Base-by-base conservation (phyloP, 768 basidiomycete species). In the Suillus paluster region DNA sequence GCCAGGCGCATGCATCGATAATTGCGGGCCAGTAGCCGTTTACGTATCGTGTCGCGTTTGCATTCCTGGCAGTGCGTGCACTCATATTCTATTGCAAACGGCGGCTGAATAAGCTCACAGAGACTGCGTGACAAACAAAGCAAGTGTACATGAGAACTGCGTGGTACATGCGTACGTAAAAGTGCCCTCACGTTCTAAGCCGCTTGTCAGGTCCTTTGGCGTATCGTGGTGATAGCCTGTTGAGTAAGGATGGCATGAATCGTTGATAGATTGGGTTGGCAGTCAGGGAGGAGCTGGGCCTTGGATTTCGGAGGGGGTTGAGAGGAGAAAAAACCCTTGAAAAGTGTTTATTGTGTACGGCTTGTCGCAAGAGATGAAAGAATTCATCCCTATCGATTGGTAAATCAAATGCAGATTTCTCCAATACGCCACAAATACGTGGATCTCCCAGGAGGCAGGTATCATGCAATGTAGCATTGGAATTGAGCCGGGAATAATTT, bases 271-370 rank as follows among this genome's bases (percentile, higher is more conserved):
- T 57, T 23, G 63, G 64, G 60, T 73, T 62, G 25, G 52, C 11
- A 41, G 65, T 64, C n/a, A 76, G 41, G 34, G 52, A 50, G 19
- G 44, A 30, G 27, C 62, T 57, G 57, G 64, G 53, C 2, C 58
- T n/a, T 8, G 67, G 21, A 4, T 63, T 23, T 53, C 71, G 75
- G 39, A 75, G 73, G 39, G 75, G 74, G 59, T 56, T 75, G 61
- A 75, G 39, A 21, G 74, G 74, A 63, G 75, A 76, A 57, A 70
- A 42, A 23, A 75, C 36, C 66, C 64, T 73, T 1, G 75, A 58
- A 11, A 75, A 61, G 46, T 72, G 23, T 48, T 66, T 71, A 45
- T 73, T 76, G 44, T 63, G 54, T 39, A 52, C 38, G 9, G 67
- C 64, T 48, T 75, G 70, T 30, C 65, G 66, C 48, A 76, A 56